These are phyloP conservation scores for Neoascochyta sp. DNA, from an alignment of 2,329 filamentous ascomycete genomes.

Conservation along the genomic window DNA sequence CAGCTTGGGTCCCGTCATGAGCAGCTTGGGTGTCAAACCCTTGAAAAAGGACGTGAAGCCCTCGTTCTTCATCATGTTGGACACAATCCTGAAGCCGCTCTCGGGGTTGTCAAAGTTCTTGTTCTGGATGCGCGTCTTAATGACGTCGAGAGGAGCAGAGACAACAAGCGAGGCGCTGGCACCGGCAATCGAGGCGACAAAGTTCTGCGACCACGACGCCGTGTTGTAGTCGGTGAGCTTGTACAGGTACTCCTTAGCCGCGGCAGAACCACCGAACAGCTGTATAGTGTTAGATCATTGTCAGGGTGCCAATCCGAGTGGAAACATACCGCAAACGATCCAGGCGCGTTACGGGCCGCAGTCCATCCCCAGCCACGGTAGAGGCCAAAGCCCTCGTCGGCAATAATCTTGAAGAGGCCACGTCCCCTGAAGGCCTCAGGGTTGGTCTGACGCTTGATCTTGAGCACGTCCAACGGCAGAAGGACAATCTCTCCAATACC, in stretches of 20 bases:
- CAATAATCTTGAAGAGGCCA: slow-evolving; percentile 82
- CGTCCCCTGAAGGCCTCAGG: slow-evolving; percentile 95
- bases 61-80: slow-evolving; percentile 91
- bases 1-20: slow-evolving; percentile 98
- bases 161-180: slow-evolving; percentile 93
- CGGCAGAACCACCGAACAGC: slow-evolving; percentile 96
- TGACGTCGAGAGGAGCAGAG: slow-evolving; percentile 96
- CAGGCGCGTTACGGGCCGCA: slow-evolving; percentile 91
- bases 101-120: slow-evolving; percentile 98
- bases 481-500: slow-evolving; percentile 97
- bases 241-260: slow-evolving; percentile 96
- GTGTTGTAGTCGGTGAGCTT: slow-evolving; percentile 90
- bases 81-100: slow-evolving; percentile 84
- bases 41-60: slow-evolving; percentile 91
- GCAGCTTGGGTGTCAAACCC: slow-evolving; percentile 90
- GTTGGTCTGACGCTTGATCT: slow-evolving; percentile 99
- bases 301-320: slow-evolving; percentile 1
- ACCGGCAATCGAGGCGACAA: slow-evolving; percentile 91
- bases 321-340: slow-evolving; percentile 81
- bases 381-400: slow-evolving; percentile 89
- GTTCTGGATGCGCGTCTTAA: slow-evolving; percentile 98
- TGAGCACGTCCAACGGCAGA: slow-evolving; percentile 90
- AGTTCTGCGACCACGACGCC: slow-evolving; percentile 93
- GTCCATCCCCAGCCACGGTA: slow-evolving; percentile 98
- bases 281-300: slow-evolving; percentile 39